A percentile compares a stretch with the other conserved stretches of the same genome.
Conservation (phyloP, 2,329 filamentous ascomycete genomes). For the Sporothrix pseudoabietina region DNA sequence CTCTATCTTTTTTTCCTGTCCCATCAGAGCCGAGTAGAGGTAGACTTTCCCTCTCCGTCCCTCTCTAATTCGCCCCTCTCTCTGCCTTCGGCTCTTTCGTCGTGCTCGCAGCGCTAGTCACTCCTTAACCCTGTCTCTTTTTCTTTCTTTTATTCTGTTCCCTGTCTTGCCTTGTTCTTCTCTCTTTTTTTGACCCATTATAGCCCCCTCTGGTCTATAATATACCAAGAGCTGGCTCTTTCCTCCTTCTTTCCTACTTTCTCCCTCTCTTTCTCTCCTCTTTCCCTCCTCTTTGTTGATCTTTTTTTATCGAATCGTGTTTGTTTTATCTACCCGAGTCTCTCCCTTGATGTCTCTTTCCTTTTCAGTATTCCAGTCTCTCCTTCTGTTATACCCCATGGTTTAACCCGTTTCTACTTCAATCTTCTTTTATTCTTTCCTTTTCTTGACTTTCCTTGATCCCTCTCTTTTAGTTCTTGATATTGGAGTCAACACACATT, state of each 20-base stretch:
- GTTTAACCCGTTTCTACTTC: constrained; percentile 45
- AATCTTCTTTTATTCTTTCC: constrained; percentile 47
- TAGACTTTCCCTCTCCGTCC: not conserved
- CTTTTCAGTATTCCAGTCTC: constrained; percentile 5
- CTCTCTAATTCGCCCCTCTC: constrained; percentile 35
- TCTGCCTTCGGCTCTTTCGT: constrained; percentile 12
- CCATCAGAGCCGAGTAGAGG: constrained; percentile 31
- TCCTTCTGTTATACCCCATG: constrained; percentile 38
- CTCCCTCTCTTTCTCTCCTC: constrained; percentile 40
- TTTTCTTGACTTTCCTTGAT: constrained; percentile 39
- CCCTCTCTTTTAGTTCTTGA: constrained; percentile 40
- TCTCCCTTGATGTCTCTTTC: not conserved
- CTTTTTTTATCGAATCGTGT: constrained; percentile 20
- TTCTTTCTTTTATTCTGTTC: not conserved
- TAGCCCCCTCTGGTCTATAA: constrained; percentile 50
- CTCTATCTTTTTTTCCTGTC: constrained; percentile 32
- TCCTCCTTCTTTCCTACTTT: constrained; percentile 31
- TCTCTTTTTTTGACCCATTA: constrained; percentile 38
- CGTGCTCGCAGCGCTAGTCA: constrained; percentile 47
- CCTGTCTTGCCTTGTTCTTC: not conserved
- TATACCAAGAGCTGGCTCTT: constrained; percentile 60
- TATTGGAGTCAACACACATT: constrained; percentile 49
- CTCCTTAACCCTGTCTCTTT: constrained; percentile 54
- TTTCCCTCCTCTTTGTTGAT: not conserved
- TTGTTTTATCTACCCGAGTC: constrained; percentile 27